Evolutionary conservation across 164 flowering plant species (phyloP).

Genomic region (Chimonanthus salicifolius): DNA sequence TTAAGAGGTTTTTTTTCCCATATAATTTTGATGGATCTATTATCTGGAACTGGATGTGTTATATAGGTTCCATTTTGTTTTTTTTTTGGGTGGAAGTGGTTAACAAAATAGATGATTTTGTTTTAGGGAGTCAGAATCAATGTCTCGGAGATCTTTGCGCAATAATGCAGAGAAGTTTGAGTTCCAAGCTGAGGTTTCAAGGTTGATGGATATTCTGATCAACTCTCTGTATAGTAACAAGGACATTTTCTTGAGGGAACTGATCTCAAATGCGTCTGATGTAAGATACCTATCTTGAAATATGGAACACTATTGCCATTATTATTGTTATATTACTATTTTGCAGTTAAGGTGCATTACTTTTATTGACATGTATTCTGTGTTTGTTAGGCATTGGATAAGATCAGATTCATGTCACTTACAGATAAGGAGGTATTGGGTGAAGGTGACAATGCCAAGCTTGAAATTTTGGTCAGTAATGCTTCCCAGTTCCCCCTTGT

Average conservation of each 20-base stretch:
- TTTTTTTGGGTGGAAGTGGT: neutral
- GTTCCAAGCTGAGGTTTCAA: conserved; percentile 98
- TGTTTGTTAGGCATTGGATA: conserved; percentile 74
- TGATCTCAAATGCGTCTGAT: conserved; percentile 98
- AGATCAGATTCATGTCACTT: conserved; percentile 87
- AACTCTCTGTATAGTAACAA: conserved; percentile 97
- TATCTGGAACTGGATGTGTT: neutral
- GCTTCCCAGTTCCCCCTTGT: neutral
- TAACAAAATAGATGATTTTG: conserved; percentile 4
- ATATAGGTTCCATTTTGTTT: no score
- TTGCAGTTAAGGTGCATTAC: neutral
- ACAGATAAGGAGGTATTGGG: conserved; percentile 92
- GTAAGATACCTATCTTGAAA: conserved; percentile 33
- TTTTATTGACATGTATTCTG: neutral
- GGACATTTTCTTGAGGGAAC: conserved; percentile 93
- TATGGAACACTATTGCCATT: neutral
- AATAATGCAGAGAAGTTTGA: conserved; percentile 85
- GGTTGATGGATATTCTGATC: conserved; percentile 93
- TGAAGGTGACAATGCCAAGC: conserved; percentile 90
- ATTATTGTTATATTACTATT: neutral
- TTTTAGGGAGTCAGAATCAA: conserved; percentile 85
- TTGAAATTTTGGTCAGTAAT: conserved; percentile 76
- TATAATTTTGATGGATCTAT: neutral
- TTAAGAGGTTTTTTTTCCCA: conserved; percentile 45
- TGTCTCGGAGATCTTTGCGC: conserved; percentile 70